Evolutionary conservation across 2,329 filamentous ascomycete genomes (phyloP), one percentile per base, ranked within the genome.

Genomic region (Tolypocladium capitatum): DNA sequence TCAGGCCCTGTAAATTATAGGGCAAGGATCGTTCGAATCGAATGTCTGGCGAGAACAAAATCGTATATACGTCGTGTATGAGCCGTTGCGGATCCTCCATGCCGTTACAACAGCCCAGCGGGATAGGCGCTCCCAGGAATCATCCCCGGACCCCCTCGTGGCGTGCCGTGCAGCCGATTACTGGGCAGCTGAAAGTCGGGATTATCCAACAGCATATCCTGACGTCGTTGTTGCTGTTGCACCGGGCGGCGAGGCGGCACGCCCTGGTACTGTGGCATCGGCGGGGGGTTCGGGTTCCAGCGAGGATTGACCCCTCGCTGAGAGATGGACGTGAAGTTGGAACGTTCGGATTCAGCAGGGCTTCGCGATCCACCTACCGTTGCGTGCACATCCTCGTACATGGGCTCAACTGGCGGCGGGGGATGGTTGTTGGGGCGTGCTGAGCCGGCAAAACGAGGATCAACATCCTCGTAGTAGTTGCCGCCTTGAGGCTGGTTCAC

Each of bases 391-490:
- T 84, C 80, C 52, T 89, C 84, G 54, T 80, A 81, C 16, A 72
- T 73, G 32, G 59, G 59, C 43, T 70, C 67, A 46, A 68, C 52
- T 9, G 60, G 57, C 21, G 60, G 56, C 21, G 57, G 57, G 30
- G 42, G 28, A 43, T 55, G 51, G 11, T 57, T 55, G 51, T 47
- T 61, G 49, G 43, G 57, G 48, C 51, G 61, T 51, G 51, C 55
- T 46, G 65, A 63, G 45, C 52, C 75, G 32, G 81, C 84, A 59
- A 96, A 97, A 48, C 82, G 85, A 41, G 91, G 89, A 55, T 95
- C 89, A 13, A 95, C 80, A 62, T 97, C 91, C 72, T 97, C 92
- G 60, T 94, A 94, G 67, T 97, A 97, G 52, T 76, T 68, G 56
- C 59, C 68, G 44, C 53, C 63, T 51, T 56, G 52, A 20, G 55